These are phyloP conservation scores for Dysphania ambrosioides DNA, from an alignment of 148 eudicot species.

Conservation along the genomic window DNA sequence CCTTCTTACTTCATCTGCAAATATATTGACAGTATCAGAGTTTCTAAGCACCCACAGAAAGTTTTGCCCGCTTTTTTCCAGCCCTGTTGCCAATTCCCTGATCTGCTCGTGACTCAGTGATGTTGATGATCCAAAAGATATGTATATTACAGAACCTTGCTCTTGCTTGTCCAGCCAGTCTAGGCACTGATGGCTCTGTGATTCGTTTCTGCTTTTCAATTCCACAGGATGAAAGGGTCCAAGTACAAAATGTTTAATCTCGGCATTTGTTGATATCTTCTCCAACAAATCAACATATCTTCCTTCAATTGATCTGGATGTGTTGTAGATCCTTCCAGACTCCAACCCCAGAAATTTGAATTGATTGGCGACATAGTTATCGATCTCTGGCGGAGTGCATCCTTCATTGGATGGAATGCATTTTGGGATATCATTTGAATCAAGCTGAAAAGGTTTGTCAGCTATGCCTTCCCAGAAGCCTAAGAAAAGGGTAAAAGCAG, in stretches of 20 bases:
- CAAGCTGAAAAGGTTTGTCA: conserved; percentile 30
- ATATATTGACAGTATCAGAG: conserved; percentile 25
- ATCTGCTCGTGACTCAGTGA: conserved; percentile 42
- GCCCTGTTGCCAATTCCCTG: conserved; percentile 58
- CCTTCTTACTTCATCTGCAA: conserved; percentile 20
- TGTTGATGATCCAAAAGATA: conserved; percentile 63
- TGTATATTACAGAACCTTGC: conserved; percentile 46
- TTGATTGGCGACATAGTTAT: conserved; percentile 16
- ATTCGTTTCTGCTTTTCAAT: neutral
- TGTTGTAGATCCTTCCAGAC: conserved; percentile 35
- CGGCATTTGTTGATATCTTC: conserved; percentile 4
- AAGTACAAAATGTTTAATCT: conserved; percentile 26
- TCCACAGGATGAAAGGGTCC: conserved; percentile 32
- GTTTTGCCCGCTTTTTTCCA: conserved; percentile 49
- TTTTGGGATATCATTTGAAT: conserved; percentile 11
- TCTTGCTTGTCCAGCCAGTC: conserved; percentile 34
- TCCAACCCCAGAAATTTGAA: conserved; percentile 12
- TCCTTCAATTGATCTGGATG: conserved; percentile 34
- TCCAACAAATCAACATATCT: conserved; percentile 28
- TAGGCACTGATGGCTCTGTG: conserved; percentile 22
- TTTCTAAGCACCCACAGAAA: conserved; percentile 61
- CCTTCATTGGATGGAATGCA: conserved; percentile 31
- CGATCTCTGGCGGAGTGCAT: conserved; percentile 23
- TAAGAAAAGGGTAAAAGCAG: conserved; percentile 19
- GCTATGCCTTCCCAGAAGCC: conserved; percentile 1